Base-by-base conservation (phyloP, 2,329 filamentous ascomycete species). In the Ambrosiella xylebori region DNA sequence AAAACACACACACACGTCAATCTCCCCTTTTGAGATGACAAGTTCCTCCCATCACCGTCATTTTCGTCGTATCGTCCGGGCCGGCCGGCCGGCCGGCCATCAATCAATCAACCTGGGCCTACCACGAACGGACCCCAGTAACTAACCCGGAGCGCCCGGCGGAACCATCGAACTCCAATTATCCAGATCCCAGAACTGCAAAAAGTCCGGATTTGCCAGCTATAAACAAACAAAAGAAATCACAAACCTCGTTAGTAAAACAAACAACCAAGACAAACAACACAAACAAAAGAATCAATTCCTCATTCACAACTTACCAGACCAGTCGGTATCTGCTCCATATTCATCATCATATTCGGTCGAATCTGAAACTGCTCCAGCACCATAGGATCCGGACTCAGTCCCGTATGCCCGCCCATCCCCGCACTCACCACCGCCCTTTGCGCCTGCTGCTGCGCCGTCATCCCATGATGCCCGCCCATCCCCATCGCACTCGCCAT, bases 81-180 rank as follows among this genome's bases (percentile, higher is more conserved):
- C 12, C 5, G 3, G 11, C 40, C 40, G 17, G 7, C 12, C 5
- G 3, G 11, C 40, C 40, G 11, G 11, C 3, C 40, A 11, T 12
- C 40, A 41, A 41, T 41, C n/a, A 11, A 12, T n/a, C n/a, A 13
- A 13, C 44, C 8, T 47, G n/a, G n/a, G 2, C n/a, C 44, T 8
- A 13, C 44, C n/a, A 15, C 44, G n/a, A 3, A 13, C 44, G 13
- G 11, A n/a, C 45, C 15, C 7, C 45, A 19, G 19, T 38, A 35
- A 41, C 45, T 40, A 60, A 39, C 56, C 60, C 40, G 61, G 56
- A 50, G 55, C 59, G 4, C 59, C 59, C 11, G 59, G 59, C 27
- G 59, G 59, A 27, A 61, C 56, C 59, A 61, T 58, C 2, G 59
- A 61, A 44, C 59, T 61, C 59, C 59, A 61, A 47, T 56, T 61